Evolutionary conservation across 2,329 filamentous ascomycete species (phyloP), one percentile per base, ranked within the genome.

Genomic region (Scleromitrula shiraiana): DNA sequence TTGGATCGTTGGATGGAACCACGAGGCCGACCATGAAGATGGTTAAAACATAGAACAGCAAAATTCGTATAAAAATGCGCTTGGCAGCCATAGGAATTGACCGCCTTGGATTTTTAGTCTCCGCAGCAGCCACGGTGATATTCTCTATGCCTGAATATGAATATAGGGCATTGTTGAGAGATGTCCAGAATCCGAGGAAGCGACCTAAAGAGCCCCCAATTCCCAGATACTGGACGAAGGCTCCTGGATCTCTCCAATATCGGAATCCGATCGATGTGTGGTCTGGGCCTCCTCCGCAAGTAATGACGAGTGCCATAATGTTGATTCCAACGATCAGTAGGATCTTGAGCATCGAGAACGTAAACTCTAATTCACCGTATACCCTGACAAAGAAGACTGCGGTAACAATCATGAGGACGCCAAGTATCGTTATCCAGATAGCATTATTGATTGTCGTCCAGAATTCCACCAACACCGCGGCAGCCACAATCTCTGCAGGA

Each of bases 211-310:
- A 44, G 1, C 78, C 79, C 0, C 66, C 68, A 2, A 71, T 71
- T 8, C 23, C 33, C n/a, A 85, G 74, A 59, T 82, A 78, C 56
- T 82, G 76, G 27, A 82, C 78, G 56, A 85, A 83, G 0, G 82
- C 78, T 1, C 81, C 83, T 0, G 84, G 83, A 26, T 51, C 43
- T 76, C 65, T 53, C 56, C 54, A 58, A 27, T 57, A 59, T 12
- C 44, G 65, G 63, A 87, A 87, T 2, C 83, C 83, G 43, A 80
- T 71, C 4, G 75, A 68, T 17, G 75, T 70, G 0, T 73, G 73
- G 4, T 76, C 77, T 0, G 79, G 74, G 2, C 78, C 71, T 39
- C 80, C 80, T 24, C 80, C 80, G 1, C 82, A 70, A 57, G 58
- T 56, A 29, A 67, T 56, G 12, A 66, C 53, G 12, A 64, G 46